Percentiles rank a stretch among this genome's conserved stretches.
These are phyloP conservation scores for Microglena sp. DNA, from an alignment of 139 green algal species.

Conservation along the genomic window DNA sequence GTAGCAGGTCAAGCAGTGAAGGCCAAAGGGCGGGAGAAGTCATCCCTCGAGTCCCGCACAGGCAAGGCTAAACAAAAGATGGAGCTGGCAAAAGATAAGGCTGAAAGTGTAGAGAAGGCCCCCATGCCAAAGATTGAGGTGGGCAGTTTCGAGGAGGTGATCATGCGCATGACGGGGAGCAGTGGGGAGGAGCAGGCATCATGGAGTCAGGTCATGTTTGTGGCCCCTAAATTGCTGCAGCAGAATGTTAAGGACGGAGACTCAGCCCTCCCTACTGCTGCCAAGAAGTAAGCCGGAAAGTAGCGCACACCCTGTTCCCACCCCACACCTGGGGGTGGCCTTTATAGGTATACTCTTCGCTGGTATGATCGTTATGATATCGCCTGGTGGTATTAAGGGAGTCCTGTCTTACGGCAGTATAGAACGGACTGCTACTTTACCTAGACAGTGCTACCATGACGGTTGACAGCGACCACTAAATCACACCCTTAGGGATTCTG, in stretches of 20 bases:
- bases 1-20: constrained; percentile 8
- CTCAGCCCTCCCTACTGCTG: not conserved
- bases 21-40: constrained; percentile 23
- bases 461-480: no score
- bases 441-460: no score
- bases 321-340: no score
- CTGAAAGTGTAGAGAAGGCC: constrained; percentile 32
- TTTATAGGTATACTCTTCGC: no score
- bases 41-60: constrained; percentile 22
- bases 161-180: constrained; percentile 46
- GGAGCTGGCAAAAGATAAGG: constrained; percentile 32
- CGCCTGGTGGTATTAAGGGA: no score
- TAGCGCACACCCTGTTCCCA: no score
- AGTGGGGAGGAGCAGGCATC: constrained; percentile 36
- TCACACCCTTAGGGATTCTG: no score
- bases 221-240: constrained; percentile 33
- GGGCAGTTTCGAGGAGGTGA: constrained; percentile 52
- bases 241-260: constrained; percentile 7
- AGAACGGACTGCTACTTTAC: no score
- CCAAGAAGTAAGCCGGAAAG: constrained; percentile 5
- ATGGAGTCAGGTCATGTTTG: constrained; percentile 51
- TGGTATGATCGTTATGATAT: no score
- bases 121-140: constrained; percentile 55
- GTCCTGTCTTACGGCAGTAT: no score
- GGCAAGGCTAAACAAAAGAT: constrained; percentile 33